Evolutionary conservation across 2,329 filamentous ascomycete species (phyloP).

Genomic region (Exutisphaerella laricina): DNA sequence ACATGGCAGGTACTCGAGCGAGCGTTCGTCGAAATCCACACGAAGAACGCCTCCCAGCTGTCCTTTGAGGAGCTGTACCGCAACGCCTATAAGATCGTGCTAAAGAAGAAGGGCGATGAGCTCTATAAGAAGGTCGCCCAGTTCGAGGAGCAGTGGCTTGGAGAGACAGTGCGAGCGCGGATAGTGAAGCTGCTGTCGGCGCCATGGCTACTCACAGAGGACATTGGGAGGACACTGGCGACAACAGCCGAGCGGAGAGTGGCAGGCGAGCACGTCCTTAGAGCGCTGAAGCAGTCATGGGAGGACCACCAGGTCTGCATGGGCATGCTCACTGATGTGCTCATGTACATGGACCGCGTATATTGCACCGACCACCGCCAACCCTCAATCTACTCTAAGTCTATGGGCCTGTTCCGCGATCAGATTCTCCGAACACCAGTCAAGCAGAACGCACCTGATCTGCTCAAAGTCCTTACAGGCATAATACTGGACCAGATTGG

Average conservation of each 20-base stretch:
- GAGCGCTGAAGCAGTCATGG: constrained; percentile 71
- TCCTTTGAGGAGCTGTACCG: constrained; percentile 96
- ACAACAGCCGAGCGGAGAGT: constrained; percentile 73
- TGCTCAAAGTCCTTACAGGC: constrained; percentile 70
- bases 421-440: constrained; percentile 65
- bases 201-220: constrained; percentile 54
- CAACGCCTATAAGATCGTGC: constrained; percentile 85
- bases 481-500: constrained; percentile 86
- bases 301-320: constrained; percentile 85
- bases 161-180: constrained; percentile 62
- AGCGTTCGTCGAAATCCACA: constrained; percentile 82
- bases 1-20: constrained; percentile 73
- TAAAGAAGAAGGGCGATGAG: constrained; percentile 76
- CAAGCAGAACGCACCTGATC: constrained; percentile 42
- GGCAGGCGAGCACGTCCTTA: constrained; percentile 77
- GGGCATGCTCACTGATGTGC: constrained; percentile 93
- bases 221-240: constrained; percentile 35
- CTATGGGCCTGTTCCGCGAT: constrained; percentile 84
- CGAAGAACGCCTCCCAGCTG: constrained; percentile 79
- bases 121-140: constrained; percentile 75
- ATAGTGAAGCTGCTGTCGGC: constrained; percentile 67
- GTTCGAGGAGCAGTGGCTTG: constrained; percentile 79
- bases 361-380: constrained; percentile 67
- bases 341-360: constrained; percentile 91
- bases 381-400: constrained; percentile 74